phyloP scores from a whole-genome alignment of 768 basidiomycete genomes.

The Paxillus involutus region DNA sequence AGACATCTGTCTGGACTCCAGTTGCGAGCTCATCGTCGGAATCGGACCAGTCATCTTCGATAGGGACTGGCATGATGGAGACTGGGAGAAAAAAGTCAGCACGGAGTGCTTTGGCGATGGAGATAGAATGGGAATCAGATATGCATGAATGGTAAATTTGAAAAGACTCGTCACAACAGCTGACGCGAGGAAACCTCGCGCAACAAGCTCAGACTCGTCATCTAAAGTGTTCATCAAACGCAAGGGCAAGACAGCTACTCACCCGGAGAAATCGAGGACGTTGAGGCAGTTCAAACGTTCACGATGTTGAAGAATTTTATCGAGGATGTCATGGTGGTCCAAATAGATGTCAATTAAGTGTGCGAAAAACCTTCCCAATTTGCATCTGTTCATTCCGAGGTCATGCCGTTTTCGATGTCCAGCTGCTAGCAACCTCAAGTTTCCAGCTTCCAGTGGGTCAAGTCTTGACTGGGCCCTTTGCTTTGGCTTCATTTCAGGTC shows the following conservation, averaged over 20 bases:
- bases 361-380: constrained; percentile 24
- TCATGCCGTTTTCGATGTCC: not conserved
- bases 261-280: constrained; percentile 14
- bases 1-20: constrained; percentile 68
- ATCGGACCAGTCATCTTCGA: constrained; percentile 75
- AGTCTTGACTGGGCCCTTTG: not conserved
- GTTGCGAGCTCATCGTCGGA: constrained; percentile 64
- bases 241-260: constrained; percentile 9
- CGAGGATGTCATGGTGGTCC: not conserved
- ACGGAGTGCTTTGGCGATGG: constrained; percentile 3
- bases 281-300: constrained; percentile 9
- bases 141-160: constrained; percentile 90
- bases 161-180: constrained; percentile 61
- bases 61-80: constrained; percentile 39
- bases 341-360: constrained; percentile 1
- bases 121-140: constrained; percentile 53
- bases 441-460: not conserved
- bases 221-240: constrained; percentile 52
- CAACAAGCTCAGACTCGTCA: constrained; percentile 80
- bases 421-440: not conserved
- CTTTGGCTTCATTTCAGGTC: not conserved
- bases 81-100: constrained; percentile 2
- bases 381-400: not conserved
- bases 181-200: constrained; percentile 60
- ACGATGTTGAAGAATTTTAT: constrained; percentile 14